Evolutionary conservation across 208 protist species (phyloP).

Genomic region (Trypanosoma lewisi): DNA sequence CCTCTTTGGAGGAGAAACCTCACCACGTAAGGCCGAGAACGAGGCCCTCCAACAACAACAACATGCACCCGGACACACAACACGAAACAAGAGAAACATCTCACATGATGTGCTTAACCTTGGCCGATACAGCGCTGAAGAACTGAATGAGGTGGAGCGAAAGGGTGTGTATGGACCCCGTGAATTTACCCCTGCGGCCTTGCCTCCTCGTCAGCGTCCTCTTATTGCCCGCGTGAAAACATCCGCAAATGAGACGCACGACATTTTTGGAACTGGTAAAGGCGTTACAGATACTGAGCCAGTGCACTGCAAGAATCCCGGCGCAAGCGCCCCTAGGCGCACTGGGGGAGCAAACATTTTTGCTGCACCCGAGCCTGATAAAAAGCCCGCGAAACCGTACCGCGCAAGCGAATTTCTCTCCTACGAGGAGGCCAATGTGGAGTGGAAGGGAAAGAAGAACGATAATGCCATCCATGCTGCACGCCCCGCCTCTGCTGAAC

Average conservation of each 20-base stretch:
- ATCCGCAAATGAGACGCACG: constrained; percentile 68
- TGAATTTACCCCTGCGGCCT: constrained; percentile 41
- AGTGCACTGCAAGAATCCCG: constrained; percentile 35
- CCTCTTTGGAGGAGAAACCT: constrained; percentile 4
- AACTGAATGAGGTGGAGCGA: constrained; percentile 63
- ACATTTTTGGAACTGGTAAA: constrained; percentile 73
- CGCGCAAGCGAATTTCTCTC: constrained; percentile 22
- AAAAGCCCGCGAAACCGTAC: constrained; percentile 9
- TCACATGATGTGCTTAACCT: constrained; percentile 78
- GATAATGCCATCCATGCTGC: too few relatives aligned
- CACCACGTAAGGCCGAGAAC: too few relatives aligned
- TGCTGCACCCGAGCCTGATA: neutral
- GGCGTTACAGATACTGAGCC: constrained; percentile 44
- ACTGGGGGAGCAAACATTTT: constrained; percentile 7
- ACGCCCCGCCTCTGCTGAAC: constrained; percentile 17
- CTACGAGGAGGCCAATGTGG: constrained; percentile 44
- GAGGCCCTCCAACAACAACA: too few relatives aligned
- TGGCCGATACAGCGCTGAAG: constrained; percentile 51
- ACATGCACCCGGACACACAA: too few relatives aligned
- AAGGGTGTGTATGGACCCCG: constrained; percentile 50
- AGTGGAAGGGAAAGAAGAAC: constrained; percentile 16
- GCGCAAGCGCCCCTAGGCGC: constrained; percentile 36
- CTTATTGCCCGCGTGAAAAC: constrained; percentile 57
- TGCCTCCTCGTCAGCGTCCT: constrained; percentile 42
- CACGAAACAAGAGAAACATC: neutral